phyloP scores from a whole-genome alignment of 805 yeast genomes.

The Saccharomycopsis olivae region DNA sequence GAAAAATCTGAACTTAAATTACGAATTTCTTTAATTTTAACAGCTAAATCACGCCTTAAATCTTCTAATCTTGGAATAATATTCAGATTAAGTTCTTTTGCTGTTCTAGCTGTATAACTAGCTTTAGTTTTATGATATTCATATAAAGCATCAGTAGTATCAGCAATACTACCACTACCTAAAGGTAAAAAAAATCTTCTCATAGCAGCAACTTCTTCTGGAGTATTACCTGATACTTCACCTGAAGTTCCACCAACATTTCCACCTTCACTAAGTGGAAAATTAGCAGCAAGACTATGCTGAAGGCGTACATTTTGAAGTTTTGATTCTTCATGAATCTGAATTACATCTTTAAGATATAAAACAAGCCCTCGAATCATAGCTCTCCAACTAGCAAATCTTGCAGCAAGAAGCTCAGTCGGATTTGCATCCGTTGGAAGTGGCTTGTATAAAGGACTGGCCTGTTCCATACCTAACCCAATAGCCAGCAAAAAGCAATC shows the following conservation, averaged over 20 bases:
- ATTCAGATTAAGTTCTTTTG: conserved; percentile 49
- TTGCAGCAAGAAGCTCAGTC: conserved; percentile 72
- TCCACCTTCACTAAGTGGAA: conserved; percentile 26
- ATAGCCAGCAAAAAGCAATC: not conserved
- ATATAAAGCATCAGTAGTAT: conserved; percentile 41
- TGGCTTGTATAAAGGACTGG: conserved; percentile 35
- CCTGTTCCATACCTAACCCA: not conserved
- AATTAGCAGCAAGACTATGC: conserved; percentile 50
- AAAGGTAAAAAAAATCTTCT: conserved; percentile 41
- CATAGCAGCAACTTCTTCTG: conserved; percentile 26
- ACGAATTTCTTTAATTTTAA: conserved; percentile 81
- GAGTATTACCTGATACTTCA: conserved; percentile 19
- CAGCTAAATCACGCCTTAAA: conserved; percentile 61
- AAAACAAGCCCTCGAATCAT: conserved; percentile 64
- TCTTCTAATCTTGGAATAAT: conserved; percentile 53
- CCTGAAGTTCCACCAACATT: conserved; percentile 7
- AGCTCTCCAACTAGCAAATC: conserved; percentile 82
- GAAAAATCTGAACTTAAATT: conserved; percentile 77
- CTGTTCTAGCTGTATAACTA: conserved; percentile 42
- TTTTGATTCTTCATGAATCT: conserved; percentile 80
- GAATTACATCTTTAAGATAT: conserved; percentile 69
- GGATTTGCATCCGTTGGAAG: conserved; percentile 63
- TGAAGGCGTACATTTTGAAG: conserved; percentile 74
- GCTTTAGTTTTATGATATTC: conserved; percentile 52
- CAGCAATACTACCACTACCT: conserved; percentile 50